Conservation (phyloP, 1,284 basidiomycete species). For the Apiotrichum mycotoxinovorans region DNA sequence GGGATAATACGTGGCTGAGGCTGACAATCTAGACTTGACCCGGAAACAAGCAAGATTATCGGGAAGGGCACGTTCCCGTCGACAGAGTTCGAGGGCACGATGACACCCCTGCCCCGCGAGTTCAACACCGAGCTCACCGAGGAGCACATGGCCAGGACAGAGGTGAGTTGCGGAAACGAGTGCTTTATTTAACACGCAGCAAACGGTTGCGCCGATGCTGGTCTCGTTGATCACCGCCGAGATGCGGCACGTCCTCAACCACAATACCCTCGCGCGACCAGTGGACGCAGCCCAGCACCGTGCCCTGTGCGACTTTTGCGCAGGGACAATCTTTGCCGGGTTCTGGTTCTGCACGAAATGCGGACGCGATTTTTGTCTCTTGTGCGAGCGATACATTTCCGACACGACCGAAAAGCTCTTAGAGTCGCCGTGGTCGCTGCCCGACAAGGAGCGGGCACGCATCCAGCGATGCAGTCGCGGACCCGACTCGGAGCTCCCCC, state of each 20-base stretch:
- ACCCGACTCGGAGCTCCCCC: slow-evolving; percentile 8
- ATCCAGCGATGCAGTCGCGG: slow-evolving; percentile 21
- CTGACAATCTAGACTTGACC: slow-evolving; percentile 30
- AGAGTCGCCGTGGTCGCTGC: slow-evolving; percentile 51
- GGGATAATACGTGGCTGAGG: not conserved
- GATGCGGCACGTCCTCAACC: slow-evolving; percentile 61
- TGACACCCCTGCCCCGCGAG: slow-evolving; percentile 33
- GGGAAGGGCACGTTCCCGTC: slow-evolving; percentile 39
- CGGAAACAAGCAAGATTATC: slow-evolving; percentile 34
- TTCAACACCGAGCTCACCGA: slow-evolving; percentile 40
- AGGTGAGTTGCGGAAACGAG: slow-evolving; percentile 31
- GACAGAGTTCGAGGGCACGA: slow-evolving; percentile 25
- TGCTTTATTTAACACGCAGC: slow-evolving; percentile 21
- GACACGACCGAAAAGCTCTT: slow-evolving; percentile 59
- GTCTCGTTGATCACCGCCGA: slow-evolving; percentile 67
- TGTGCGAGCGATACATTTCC: slow-evolving; percentile 70
- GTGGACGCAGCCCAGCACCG: slow-evolving; percentile 69
- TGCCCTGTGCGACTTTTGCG: slow-evolving; percentile 84
- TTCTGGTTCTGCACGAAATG: slow-evolving; percentile 87
- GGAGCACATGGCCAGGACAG: slow-evolving; percentile 31
- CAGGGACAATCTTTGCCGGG: slow-evolving; percentile 83
- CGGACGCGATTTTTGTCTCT: slow-evolving; percentile 81
- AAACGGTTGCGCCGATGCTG: slow-evolving; percentile 65
- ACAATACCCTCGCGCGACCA: slow-evolving; percentile 64
- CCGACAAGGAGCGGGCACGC: slow-evolving; percentile 44